phyloP scores from a whole-genome alignment of 1,284 basidiomycete species.

The Phenoliferia sp. region DNA sequence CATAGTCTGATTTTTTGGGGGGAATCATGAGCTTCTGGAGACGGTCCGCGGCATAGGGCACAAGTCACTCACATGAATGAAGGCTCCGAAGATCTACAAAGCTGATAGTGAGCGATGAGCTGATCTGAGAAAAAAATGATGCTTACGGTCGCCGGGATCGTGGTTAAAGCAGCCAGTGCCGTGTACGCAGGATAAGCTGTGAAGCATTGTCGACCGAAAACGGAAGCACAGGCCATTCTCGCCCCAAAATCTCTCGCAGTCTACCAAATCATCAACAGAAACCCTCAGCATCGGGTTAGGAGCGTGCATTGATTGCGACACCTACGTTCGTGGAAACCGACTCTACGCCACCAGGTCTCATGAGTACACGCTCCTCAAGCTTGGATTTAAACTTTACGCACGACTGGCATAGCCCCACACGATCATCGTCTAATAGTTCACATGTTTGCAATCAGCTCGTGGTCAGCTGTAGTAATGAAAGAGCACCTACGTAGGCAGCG shows the following conservation, averaged over 20 bases:
- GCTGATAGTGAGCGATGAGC: not conserved
- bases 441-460: too few relatives aligned
- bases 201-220: constrained; percentile 18
- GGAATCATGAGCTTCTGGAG: not conserved
- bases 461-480: too few relatives aligned
- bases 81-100: constrained; percentile 12
- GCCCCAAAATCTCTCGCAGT: not conserved
- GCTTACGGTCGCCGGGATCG: constrained; percentile 4
- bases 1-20: constrained; percentile 11
- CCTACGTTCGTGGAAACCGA: too few relatives aligned
- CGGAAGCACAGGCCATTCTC: constrained; percentile 2
- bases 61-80: constrained; percentile 12
- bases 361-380: too few relatives aligned
- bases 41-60: not conserved
- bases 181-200: constrained; percentile 21
- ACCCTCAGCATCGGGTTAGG: too few relatives aligned
- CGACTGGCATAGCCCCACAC: too few relatives aligned
- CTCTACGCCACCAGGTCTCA: too few relatives aligned
- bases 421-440: too few relatives aligned
- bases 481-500: too few relatives aligned
- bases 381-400: too few relatives aligned
- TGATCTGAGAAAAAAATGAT: not conserved
- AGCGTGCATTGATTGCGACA: too few relatives aligned
- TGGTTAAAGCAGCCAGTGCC: constrained; percentile 23
- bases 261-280: not conserved